These are phyloP conservation scores for Fusarium subtropicale DNA, from an alignment of 2,329 filamentous ascomycete species.

Conservation along the genomic window DNA sequence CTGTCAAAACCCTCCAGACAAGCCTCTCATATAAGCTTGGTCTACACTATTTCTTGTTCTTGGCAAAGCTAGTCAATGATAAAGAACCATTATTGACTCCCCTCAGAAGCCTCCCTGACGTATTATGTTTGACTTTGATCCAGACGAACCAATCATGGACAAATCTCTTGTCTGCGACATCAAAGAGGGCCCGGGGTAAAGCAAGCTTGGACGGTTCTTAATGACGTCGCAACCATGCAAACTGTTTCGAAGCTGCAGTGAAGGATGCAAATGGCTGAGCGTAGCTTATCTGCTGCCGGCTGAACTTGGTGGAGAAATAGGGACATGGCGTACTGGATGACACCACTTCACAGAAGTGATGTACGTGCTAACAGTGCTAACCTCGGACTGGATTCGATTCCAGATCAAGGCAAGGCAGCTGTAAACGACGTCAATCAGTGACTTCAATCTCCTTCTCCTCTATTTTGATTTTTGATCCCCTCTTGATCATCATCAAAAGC, in stretches of 20 bases:
- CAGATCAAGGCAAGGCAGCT: conserved; percentile 36
- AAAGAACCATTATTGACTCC: conserved; percentile 6
- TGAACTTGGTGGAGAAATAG: conserved; percentile 31
- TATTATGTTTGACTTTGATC: conserved; percentile 34
- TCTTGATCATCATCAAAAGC: conserved; percentile 20
- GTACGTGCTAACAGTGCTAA: conserved; percentile 23
- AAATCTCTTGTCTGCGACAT: conserved; percentile 14
- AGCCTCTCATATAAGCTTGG: conserved; percentile 2
- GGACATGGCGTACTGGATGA: conserved; percentile 35
- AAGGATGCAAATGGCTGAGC: conserved; percentile 25
- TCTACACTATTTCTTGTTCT: conserved; percentile 4
- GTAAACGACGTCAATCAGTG: conserved; percentile 30
- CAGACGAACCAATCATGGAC: conserved; percentile 22
- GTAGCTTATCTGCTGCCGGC: conserved; percentile 23
- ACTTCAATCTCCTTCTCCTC: conserved; percentile 19
- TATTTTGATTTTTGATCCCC: neutral
- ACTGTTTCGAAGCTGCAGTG: conserved; percentile 38
- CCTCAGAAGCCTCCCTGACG: conserved; percentile 29
- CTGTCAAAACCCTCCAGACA: conserved; percentile 14
- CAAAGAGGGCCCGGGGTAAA: conserved; percentile 32
- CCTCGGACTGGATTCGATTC: conserved; percentile 26
- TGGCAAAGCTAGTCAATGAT: conserved; percentile 10
- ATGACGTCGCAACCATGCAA: conserved; percentile 44
- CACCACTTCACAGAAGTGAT: conserved; percentile 37
- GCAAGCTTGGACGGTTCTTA: conserved; percentile 38